These are phyloP conservation scores for Globisporangium carolinianum DNA, from an alignment of 352 stramenopile genomes.

Conservation along the genomic window DNA sequence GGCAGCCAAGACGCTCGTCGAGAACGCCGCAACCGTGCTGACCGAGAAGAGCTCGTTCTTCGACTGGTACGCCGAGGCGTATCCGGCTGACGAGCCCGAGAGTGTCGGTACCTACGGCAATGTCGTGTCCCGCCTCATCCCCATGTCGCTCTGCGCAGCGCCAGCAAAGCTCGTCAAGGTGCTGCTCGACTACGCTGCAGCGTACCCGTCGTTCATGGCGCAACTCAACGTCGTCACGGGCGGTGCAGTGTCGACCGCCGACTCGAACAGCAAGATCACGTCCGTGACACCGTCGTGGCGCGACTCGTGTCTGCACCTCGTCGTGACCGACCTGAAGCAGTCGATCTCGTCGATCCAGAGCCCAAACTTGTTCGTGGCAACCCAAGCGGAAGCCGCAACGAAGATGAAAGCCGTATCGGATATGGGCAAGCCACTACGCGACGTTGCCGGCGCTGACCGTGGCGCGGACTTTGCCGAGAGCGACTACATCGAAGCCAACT, in stretches of 20 bases:
- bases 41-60: conserved; percentile 1
- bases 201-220: background rate
- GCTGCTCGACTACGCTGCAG: background rate
- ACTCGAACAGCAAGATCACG: conserved; percentile 1
- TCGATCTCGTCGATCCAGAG: background rate
- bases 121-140: conserved; percentile 1
- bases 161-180: conserved; percentile 4
- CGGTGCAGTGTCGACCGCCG: conserved; percentile 4
- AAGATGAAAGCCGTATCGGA: conserved; percentile 2
- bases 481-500: conserved; percentile 2
- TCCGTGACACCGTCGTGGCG: conserved; percentile 5
- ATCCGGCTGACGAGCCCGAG: background rate
- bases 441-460: background rate
- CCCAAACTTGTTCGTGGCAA: background rate
- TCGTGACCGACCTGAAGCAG: conserved; percentile 2
- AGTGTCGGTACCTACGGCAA: conserved; percentile 2
- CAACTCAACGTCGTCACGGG: conserved; percentile 5
- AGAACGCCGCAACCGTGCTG: background rate
- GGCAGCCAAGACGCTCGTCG: background rate
- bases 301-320: conserved; percentile 4
- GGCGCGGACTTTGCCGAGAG: conserved; percentile 8
- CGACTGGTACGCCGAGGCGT: conserved; percentile 1
- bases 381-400: background rate
- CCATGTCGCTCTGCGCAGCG: background rate
- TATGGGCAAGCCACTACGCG: conserved; percentile 2